phyloP scores from a whole-genome alignment of 306 rosid species.

The Medicago ruthenica region DNA sequence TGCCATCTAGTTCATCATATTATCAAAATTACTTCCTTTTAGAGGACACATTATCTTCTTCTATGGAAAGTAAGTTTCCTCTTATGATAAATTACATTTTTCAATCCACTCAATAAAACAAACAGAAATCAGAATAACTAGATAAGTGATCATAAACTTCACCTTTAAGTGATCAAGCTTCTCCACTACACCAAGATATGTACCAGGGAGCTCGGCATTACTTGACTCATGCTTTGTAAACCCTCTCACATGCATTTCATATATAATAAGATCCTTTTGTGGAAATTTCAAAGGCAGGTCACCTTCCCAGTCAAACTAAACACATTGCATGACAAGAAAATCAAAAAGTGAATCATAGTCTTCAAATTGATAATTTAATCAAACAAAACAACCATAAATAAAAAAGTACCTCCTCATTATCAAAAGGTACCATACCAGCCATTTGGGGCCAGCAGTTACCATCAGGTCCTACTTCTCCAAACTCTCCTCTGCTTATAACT shows the following conservation, averaged over 20 bases:
- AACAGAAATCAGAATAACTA: background rate
- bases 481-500: conserved; percentile 86
- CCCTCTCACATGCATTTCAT: conserved; percentile 96
- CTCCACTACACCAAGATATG: conserved; percentile 92
- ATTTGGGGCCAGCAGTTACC: conserved; percentile 94
- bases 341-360: conserved; percentile 3
- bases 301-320: conserved; percentile 99
- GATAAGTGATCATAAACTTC: conserved; percentile 38
- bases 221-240: conserved; percentile 94
- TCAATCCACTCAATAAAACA: conserved; percentile 10
- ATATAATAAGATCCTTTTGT: conserved; percentile 84
- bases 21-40: background rate
- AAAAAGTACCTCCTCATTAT: conserved; percentile 60
- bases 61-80: background rate
- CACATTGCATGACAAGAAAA: conserved; percentile 38
- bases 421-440: conserved; percentile 82
- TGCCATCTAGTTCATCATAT: conserved; percentile 6
- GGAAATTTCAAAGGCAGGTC: conserved; percentile 83
- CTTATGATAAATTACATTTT: background rate
- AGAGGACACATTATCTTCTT: background rate
- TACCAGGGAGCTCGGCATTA: conserved; percentile 74
- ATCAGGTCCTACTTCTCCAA: conserved; percentile 73
- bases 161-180: conserved; percentile 94
- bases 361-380: conserved; percentile 15
- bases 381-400: conserved; percentile 21